Conservation (phyloP, 1,284 basidiomycete genomes). For the Boletus smithii region DNA sequence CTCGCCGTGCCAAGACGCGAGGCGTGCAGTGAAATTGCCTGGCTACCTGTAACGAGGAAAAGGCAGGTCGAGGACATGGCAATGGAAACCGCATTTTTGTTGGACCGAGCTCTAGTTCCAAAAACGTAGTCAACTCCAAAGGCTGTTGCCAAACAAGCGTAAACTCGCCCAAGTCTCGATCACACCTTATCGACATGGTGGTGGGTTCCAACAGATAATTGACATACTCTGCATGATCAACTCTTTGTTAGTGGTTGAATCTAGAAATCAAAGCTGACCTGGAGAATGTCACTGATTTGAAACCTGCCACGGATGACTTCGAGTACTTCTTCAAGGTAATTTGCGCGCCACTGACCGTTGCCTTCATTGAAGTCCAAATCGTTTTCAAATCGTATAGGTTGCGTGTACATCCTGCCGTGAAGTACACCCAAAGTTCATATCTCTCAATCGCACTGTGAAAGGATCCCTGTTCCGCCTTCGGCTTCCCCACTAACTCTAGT, state of each 20-base stretch:
- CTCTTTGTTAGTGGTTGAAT: conserved; percentile 44
- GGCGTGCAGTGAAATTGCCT: conserved; percentile 26
- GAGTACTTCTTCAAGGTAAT: conserved; percentile 75
- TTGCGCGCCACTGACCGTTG: not conserved
- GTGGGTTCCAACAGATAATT: conserved; percentile 31
- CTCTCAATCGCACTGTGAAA: conserved; percentile 63
- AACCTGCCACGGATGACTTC: conserved; percentile 60
- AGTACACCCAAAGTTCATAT: conserved; percentile 63
- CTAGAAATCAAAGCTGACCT: conserved; percentile 76
- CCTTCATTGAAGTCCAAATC: not conserved
- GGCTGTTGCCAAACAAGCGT: conserved; percentile 23
- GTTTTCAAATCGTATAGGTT: conserved; percentile 46
- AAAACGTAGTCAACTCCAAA: not conserved
- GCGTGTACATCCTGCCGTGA: conserved; percentile 76
- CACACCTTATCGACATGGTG: conserved; percentile 37
- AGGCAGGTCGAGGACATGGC: conserved; percentile 13
- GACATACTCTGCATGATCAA: not conserved
- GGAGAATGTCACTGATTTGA: conserved; percentile 69
- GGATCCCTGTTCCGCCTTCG: not conserved
- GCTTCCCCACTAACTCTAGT: conserved; percentile 5
- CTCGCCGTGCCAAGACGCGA: conserved; percentile 15
- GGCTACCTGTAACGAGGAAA: conserved; percentile 4
- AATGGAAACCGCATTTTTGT: conserved; percentile 20
- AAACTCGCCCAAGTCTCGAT: conserved; percentile 28
- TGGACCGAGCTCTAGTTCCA: not conserved